Percentiles rank a stretch among this genome's conserved stretches.
Conservation (phyloP, 1,284 basidiomycete species). For the Ustilago nuda region DNA sequence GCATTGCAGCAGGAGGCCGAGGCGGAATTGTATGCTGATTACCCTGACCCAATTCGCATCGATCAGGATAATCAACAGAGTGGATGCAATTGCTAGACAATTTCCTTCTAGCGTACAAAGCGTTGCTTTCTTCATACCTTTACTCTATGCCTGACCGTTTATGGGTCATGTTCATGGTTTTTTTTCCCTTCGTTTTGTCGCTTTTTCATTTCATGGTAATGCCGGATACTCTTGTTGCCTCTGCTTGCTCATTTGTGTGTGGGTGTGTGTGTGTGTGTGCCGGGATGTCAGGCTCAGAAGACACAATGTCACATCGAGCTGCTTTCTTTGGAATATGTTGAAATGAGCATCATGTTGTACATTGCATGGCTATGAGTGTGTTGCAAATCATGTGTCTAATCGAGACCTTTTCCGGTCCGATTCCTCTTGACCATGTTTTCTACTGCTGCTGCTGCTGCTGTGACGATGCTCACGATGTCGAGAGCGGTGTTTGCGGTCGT, state of each 20-base stretch:
- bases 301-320: not conserved
- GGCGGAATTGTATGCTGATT: conserved; percentile 95
- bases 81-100: conserved; percentile 85
- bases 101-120: not conserved
- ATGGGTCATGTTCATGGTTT: not conserved
- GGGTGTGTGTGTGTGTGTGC: not conserved
- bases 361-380: not conserved
- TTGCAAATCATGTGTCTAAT: conserved; percentile 4
- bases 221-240: not conserved
- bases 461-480: conserved; percentile 4
- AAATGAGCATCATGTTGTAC: not conserved
- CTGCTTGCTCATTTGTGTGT: not conserved
- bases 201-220: conserved; percentile 3
- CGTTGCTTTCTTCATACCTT: not conserved
- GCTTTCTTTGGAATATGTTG: not conserved
- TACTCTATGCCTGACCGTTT: not conserved
- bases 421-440: conserved; percentile 1
- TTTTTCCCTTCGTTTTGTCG: not conserved
- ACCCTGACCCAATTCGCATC: conserved; percentile 98
- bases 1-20: conserved; percentile 96
- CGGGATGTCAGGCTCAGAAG: not conserved
- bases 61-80: conserved; percentile 91
- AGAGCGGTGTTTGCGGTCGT: conserved; percentile 10
- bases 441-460: not conserved
- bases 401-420: conserved; percentile 30